Base-by-base conservation (phyloP, 192 early-diverging fungal genomes). In the Mortierella antarctica region DNA sequence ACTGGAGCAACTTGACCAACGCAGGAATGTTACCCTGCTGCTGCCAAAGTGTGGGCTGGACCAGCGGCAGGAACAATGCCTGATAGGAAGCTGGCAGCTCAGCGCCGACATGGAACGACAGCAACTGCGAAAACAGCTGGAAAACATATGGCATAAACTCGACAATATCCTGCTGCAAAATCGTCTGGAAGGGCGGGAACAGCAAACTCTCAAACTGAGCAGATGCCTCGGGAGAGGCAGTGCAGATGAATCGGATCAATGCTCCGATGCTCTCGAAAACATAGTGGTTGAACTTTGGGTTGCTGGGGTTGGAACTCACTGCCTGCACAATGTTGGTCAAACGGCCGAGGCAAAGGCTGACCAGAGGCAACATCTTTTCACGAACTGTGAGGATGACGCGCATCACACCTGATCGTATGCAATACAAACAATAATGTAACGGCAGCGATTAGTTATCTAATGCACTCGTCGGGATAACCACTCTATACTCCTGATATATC, bases 71-170 rank as follows among this genome's bases (percentile, higher is more conserved):
- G 39, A 98, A 68, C 82, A 99, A 83, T 7, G 63, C 67, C 60
- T 90, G 78, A 84, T 99, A 99, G 1, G 88, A 72, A 4, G 86
- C 80, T 7, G 97, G 91, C 23, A 99, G 85, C 0, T 84, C 83
- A 1, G 73, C 55, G 41, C 83, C 87, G 17, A 83, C 72, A 79
- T 99, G 94, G 63, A 92, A 89, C 12, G 91, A 89, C 44, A 99
- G 83, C 48, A 99, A 86, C 75, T 96, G 96, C 7, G 96, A 88
- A 65, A 98, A 82, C 66, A 99, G 87, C 84, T 99, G 98, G 89
- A 99, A 98, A 12, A 96, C 93, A 83, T 99, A 99, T 15, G 98
- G 96, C 81, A 91, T 94, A 49, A 97, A 98, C 83, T 99, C 98
- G 73, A 86, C 79, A 74, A 67, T 93, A 62, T 96, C 96, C 66